Evolutionary conservation across 805 yeast species (phyloP), one percentile per base, ranked within the genome.

Genomic region (Metschnikowia santaceciliae): DNA sequence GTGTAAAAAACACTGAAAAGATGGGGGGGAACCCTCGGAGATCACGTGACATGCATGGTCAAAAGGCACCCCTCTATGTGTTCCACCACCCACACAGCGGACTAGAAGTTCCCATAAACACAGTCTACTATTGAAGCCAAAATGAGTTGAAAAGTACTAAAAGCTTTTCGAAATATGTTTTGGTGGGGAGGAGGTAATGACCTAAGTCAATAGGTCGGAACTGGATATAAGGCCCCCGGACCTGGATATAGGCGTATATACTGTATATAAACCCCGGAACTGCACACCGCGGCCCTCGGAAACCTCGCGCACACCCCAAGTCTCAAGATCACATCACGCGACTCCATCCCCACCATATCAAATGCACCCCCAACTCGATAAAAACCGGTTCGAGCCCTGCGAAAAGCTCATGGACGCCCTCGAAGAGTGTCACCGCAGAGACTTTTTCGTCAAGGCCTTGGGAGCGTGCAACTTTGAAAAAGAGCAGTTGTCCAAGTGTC

Each of bases 401-500:
- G 82, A 80, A 47, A 88, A 85, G 54, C 77, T 90, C 38, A 90
- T 94, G 66, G 84, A 85, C 54, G 97, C 96, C 0, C 78, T 92
- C 5, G 96, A 92, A 61, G 85, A 88, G 64, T 92, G 99, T 65
- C 97, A 91, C 61, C 77, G 81, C 52, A 77, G 77, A 49, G 86
- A 83, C 49, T 86, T 83, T 57, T 59, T 86, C 53, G 77, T 80
- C 57, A 81, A 87, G 64, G 83, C 88, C 6, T 72, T 89, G 58
- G 98, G 98, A 26, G 75, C 80, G 52, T 92, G 99, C 70, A 89
- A 90, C 68, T 82, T 83, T 48, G 84, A 86, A 60, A 90, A 90
- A 61, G 88, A 86, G 55, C 91, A 87, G 47, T 75, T 94, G 48
- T 70, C 86, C 34, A 73, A 81, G 61, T 92, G 99, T 69, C 74